Percentiles rank a stretch among this genome's conserved stretches.
Evolutionary conservation across 1,139 yeast genomes (phyloP).

Genomic region (Hanseniaspora uvarum): DNA sequence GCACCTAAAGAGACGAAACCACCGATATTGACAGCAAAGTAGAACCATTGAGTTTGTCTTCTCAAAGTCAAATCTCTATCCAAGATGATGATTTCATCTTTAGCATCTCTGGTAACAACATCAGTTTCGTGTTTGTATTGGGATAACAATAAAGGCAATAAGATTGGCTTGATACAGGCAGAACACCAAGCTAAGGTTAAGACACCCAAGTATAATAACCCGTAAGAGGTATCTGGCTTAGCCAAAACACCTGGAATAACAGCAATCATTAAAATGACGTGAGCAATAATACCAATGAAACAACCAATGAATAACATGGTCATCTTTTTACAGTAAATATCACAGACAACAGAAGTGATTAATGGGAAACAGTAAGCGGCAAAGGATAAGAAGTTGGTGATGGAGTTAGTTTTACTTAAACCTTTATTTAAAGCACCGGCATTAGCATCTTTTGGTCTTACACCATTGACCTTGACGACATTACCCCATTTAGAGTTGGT

Average conservation of each 20-base stretch:
- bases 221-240: slow-evolving; percentile 35
- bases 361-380: slow-evolving; percentile 78
- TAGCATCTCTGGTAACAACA: slow-evolving; percentile 44
- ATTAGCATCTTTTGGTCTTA: slow-evolving; percentile 21
- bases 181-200: slow-evolving; percentile 66
- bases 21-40: slow-evolving; percentile 73
- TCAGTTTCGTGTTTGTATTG: slow-evolving; percentile 53
- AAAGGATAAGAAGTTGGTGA: slow-evolving; percentile 70
- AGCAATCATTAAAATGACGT: slow-evolving; percentile 56
- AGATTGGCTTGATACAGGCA: slow-evolving; percentile 73
- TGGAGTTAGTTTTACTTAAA: slow-evolving; percentile 59
- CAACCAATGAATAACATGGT: slow-evolving; percentile 56
- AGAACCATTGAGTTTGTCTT: slow-evolving; percentile 65
- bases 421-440: slow-evolving; percentile 54
- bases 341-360: slow-evolving; percentile 67
- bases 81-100: slow-evolving; percentile 60
- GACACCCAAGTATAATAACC: slow-evolving; percentile 42
- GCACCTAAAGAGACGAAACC: slow-evolving; percentile 71
- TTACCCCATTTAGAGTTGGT: slow-evolving; percentile 42
- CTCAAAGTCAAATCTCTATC: slow-evolving; percentile 68
- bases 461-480: slow-evolving; percentile 27
- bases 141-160: slow-evolving; percentile 70
- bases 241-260: slow-evolving; percentile 55
- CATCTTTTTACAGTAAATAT: slow-evolving; percentile 63
- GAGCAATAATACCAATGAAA: slow-evolving; percentile 51